A percentile compares a stretch with the other conserved stretches of the same genome.
Evolutionary conservation across 805 yeast species (phyloP).

Genomic region (Sugiyamaella floridensis): DNA sequence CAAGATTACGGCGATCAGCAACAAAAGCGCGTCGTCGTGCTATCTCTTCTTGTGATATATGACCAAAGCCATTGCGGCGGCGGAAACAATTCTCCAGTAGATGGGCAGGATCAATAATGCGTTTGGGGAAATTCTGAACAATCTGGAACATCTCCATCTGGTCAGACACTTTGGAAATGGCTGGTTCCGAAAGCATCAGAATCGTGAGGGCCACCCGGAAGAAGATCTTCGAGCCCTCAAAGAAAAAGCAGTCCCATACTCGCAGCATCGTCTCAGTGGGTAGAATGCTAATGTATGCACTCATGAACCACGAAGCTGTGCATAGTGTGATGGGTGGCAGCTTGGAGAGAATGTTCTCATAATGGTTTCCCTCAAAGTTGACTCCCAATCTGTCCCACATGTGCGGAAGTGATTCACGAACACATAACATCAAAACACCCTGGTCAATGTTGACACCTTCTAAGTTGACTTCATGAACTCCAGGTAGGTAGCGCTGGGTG

Average conservation of each 20-base stretch:
- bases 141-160: slow-evolving; percentile 72
- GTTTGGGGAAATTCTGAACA: slow-evolving; percentile 76
- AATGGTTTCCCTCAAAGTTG: slow-evolving; percentile 36
- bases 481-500: slow-evolving; percentile 79
- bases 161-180: slow-evolving; percentile 37
- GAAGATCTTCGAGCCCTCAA: slow-evolving; percentile 81
- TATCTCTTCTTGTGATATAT: slow-evolving; percentile 76
- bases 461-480: slow-evolving; percentile 79
- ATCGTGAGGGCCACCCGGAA: slow-evolving; percentile 79
- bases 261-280: slow-evolving; percentile 85
- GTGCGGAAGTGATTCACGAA: slow-evolving; percentile 75
- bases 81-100: slow-evolving; percentile 22
- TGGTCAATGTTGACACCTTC: slow-evolving; percentile 96
- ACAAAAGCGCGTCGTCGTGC: slow-evolving; percentile 74
- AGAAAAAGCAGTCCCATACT: slow-evolving; percentile 92
- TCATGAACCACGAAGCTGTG: slow-evolving; percentile 98
- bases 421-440: slow-evolving; percentile 83
- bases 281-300: slow-evolving; percentile 81
- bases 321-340: slow-evolving; percentile 88
- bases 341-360: slow-evolving; percentile 48
- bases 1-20: slow-evolving; percentile 34
- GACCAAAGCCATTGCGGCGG: slow-evolving; percentile 42
- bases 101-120: slow-evolving; percentile 34
- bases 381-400: slow-evolving; percentile 56
- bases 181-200: slow-evolving; percentile 66